Evolutionary conservation across 2,329 filamentous ascomycete species (phyloP).

Genomic region (Tolypocladium tundrense): DNA sequence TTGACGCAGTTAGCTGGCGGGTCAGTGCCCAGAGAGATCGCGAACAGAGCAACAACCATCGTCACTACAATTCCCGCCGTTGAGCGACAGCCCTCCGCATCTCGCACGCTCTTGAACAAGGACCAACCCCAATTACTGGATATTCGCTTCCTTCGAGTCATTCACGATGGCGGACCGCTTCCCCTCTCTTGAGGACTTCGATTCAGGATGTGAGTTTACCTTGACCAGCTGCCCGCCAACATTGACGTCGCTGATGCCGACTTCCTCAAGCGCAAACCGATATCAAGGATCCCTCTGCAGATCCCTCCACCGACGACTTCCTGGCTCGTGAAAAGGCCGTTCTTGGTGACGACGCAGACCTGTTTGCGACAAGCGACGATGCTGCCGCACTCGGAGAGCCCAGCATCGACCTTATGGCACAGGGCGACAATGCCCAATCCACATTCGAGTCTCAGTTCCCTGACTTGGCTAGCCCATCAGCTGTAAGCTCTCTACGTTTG

Average conservation of each 20-base stretch:
- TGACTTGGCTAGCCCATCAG: constrained; percentile 46
- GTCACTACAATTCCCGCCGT: not conserved
- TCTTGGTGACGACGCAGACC: constrained; percentile 85
- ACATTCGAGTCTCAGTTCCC: constrained; percentile 86
- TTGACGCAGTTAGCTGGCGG: not conserved
- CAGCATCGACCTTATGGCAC: constrained; percentile 62
- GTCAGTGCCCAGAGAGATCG: not conserved
- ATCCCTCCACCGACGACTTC: constrained; percentile 68
- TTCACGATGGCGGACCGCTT: constrained; percentile 65
- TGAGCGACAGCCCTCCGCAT: not conserved
- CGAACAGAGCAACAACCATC: not conserved
- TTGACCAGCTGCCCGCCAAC: not conserved
- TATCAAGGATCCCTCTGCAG: constrained; percentile 45
- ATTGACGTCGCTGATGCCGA: constrained; percentile 9
- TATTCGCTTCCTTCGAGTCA: not conserved
- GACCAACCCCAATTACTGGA: not conserved
- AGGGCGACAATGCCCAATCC: constrained; percentile 42
- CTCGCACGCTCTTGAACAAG: not conserved
- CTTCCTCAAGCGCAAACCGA: constrained; percentile 53
- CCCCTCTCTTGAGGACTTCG: constrained; percentile 70
- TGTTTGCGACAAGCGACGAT: constrained; percentile 74
- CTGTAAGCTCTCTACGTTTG: constrained; percentile 15
- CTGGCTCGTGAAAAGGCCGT: constrained; percentile 82
- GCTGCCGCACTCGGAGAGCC: constrained; percentile 52
- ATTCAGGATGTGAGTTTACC: constrained; percentile 44